Evolutionary conservation across 345 rosid genomes (phyloP), one percentile per base, ranked within the genome.

Genomic region (Eucalyptus fibrosa): DNA sequence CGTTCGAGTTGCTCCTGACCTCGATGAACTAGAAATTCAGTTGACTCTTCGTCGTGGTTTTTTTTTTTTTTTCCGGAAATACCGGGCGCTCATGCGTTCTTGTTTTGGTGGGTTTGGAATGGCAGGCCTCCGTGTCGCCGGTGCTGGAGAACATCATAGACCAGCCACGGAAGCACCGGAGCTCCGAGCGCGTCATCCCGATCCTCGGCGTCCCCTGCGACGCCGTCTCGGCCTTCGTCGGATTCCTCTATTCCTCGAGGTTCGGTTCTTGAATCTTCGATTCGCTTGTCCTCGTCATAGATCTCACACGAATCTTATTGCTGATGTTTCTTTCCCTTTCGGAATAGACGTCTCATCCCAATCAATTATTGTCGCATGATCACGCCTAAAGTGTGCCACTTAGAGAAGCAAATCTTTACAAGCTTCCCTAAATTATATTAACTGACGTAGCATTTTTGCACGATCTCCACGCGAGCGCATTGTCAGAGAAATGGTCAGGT

Each of bases 171-270:
- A 93, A 93, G 90, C 92, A 91, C 89, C 91, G 92, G 72, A 91
- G 94, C 90, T 91, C 95, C 44, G 91, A 90, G 91, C 88, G 45
- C 9, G 49, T 90, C 89, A 91, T 93, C 50, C 89, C 92, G 19
- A 91, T 93, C 88, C 91, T 90, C 88, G 94, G 95, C 80, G 95
- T 93, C 56, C 94, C 94, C 8, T 89, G 91, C 92, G 93, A 90
- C 86, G 94, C 95, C 83, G 95, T 93, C 69, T 87, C 89, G 7
- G 89, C 92, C 9, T 93, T 93, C 86, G 87, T 93, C 88, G 90
- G 92, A 51, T 92, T 91, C 89, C 90, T 92, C 85, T 93, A 93
- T 86, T 90, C 92, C 32, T 90, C 92, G 11, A 91, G 95, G 95
- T 93, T 82, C 37, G 88, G 42, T 88, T 77, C 85, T 40, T 77